Conservation (phyloP, 257 asterid genomes). For the Solanum rostratum region DNA sequence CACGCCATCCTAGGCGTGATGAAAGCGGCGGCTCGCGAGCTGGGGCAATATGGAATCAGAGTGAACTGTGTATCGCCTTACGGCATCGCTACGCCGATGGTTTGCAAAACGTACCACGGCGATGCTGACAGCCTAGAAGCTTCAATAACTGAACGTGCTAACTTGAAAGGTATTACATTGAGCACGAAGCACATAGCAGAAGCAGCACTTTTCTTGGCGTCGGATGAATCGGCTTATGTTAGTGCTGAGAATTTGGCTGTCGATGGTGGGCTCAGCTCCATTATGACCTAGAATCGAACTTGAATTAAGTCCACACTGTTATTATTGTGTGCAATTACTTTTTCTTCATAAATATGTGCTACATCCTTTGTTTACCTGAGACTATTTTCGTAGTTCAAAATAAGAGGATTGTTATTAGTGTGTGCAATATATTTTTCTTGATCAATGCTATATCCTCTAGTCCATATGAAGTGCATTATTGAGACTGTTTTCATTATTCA, state of each 20-base stretch:
- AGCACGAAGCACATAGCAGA: neutral
- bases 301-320: neutral
- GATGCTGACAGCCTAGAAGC: neutral
- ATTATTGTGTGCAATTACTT: no score
- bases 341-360: no score
- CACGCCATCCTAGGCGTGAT: neutral
- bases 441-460: no score
- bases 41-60: neutral
- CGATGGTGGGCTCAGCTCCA: neutral
- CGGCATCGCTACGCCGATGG: neutral
- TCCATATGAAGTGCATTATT: no score
- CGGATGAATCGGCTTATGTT: neutral
- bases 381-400: no score
- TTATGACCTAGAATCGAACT: neutral
- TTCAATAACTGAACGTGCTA: neutral
- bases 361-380: no score
- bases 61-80: neutral
- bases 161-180: neutral
- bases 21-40: neutral
- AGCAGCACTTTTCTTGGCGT: neutral
- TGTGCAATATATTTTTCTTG: no score
- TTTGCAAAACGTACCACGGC: neutral
- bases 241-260: neutral
- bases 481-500: no score
- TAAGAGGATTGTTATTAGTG: no score